These are phyloP conservation scores for Dunaliella primolecta DNA, from an alignment of 139 green algal genomes.

Conservation along the genomic window DNA sequence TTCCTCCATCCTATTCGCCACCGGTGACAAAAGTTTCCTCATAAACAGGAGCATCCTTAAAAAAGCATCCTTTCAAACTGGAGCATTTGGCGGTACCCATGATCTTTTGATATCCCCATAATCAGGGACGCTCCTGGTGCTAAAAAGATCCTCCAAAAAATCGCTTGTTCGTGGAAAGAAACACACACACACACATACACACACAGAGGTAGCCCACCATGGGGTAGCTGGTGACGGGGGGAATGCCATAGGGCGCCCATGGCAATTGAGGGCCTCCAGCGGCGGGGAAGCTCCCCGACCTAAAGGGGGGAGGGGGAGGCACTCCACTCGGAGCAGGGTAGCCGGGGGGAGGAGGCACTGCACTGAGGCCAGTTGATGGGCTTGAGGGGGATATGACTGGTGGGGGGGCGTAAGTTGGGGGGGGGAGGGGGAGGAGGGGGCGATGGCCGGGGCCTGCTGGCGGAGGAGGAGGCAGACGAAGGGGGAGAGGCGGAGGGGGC, in stretches of 20 bases:
- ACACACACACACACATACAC: background rate
- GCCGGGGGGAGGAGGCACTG: constrained; percentile 6
- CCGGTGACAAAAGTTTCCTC: too few relatives aligned
- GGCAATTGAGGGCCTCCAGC: background rate
- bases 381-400: background rate
- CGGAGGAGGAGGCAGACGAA: background rate
- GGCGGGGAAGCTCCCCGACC: too few relatives aligned
- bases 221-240: background rate
- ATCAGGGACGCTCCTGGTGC: too few relatives aligned
- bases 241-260: background rate
- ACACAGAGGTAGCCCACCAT: background rate
- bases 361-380: background rate
- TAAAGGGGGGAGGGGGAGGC: background rate
- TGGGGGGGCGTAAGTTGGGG: background rate
- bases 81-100: too few relatives aligned
- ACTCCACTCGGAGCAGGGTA: background rate
- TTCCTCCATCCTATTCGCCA: too few relatives aligned
- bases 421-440: too few relatives aligned
- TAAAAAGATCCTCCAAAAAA: too few relatives aligned
- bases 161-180: too few relatives aligned
- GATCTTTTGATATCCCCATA: too few relatives aligned
- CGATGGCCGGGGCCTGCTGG: too few relatives aligned
- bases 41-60: too few relatives aligned
- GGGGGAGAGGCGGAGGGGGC: background rate
- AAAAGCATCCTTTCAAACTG: too few relatives aligned